A percentile compares a stretch with the other conserved stretches of the same genome.
phyloP scores from a whole-genome alignment of 768 basidiomycete genomes.

The Flagelloscypha sp. region DNA sequence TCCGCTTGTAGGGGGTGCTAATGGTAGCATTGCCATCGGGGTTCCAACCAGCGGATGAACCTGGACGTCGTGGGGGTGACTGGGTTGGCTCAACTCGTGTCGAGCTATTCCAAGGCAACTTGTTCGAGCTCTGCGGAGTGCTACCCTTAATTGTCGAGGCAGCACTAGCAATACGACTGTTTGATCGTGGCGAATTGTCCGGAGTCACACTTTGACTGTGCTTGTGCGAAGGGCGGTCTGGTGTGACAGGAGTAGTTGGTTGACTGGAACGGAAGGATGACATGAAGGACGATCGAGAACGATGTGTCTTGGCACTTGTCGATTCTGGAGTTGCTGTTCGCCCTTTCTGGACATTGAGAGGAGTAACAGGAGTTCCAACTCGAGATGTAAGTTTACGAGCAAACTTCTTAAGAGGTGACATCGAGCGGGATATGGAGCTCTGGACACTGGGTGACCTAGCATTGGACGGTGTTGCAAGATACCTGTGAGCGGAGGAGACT shows the following conservation, averaged over 20 bases:
- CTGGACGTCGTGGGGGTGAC: constrained; percentile 41
- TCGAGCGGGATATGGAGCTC: constrained; percentile 61
- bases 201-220: constrained; percentile 66
- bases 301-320: constrained; percentile 23
- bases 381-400: constrained; percentile 57
- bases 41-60: constrained; percentile 37
- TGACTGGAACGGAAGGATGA: constrained; percentile 34
- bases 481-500: constrained; percentile 45
- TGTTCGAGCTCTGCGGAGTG: constrained; percentile 14
- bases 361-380: constrained; percentile 33
- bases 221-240: constrained; percentile 56
- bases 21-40: constrained; percentile 34
- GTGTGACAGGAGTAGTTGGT: constrained; percentile 39
- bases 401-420: constrained; percentile 74
- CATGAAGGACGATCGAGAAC: constrained; percentile 61
- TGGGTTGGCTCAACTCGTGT: constrained; percentile 59
- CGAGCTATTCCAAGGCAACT: constrained; percentile 74
- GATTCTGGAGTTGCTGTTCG: constrained; percentile 52
- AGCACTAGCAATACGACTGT: constrained; percentile 31
- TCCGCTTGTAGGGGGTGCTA: constrained; percentile 49
- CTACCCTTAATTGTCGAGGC: constrained; percentile 33
- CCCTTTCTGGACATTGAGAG: constrained; percentile 37
- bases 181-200: constrained; percentile 48
- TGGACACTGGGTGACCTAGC: constrained; percentile 38
- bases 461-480: constrained; percentile 58